These are phyloP conservation scores for Ordospora colligata DNA, from an alignment of 371 early-diverging fungal species.

Conservation along the genomic window DNA sequence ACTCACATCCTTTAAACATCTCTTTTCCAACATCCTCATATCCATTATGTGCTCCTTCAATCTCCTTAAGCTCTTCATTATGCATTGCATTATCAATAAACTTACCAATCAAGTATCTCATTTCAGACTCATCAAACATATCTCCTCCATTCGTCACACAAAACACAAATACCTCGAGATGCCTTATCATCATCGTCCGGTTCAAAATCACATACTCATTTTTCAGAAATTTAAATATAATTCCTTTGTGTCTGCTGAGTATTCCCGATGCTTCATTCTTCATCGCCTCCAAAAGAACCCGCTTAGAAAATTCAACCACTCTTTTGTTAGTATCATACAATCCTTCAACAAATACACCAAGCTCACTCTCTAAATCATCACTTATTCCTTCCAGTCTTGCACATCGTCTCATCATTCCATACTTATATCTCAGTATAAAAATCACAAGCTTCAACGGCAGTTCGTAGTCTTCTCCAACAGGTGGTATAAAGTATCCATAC, in stretches of 20 bases:
- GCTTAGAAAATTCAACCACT: not conserved
- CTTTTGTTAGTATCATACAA: not conserved
- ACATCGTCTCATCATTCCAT: not conserved
- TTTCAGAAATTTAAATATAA: not conserved
- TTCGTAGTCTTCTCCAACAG: not conserved
- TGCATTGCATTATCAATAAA: not conserved
- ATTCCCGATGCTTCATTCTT: not conserved
- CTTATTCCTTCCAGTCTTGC: not conserved
- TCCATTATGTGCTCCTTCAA: not conserved
- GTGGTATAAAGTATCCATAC: not conserved
- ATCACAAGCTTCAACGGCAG: not conserved
- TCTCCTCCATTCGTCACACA: not conserved
- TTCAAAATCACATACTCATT: not conserved
- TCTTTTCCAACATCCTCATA: not conserved
- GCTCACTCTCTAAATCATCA: not conserved
- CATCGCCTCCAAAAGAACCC: not conserved
- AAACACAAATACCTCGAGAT: not conserved
- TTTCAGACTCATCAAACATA: not conserved
- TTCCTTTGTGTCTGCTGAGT: not conserved
- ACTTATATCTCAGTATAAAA: conserved; percentile 4
- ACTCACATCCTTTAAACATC: not conserved
- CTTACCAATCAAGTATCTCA: not conserved
- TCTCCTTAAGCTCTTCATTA: not conserved
- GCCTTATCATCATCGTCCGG: not conserved
- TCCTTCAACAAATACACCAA: not conserved